Evolutionary conservation across 306 rosid species (phyloP), one percentile per base, ranked within the genome.

Genomic region (Quercus glauca): DNA sequence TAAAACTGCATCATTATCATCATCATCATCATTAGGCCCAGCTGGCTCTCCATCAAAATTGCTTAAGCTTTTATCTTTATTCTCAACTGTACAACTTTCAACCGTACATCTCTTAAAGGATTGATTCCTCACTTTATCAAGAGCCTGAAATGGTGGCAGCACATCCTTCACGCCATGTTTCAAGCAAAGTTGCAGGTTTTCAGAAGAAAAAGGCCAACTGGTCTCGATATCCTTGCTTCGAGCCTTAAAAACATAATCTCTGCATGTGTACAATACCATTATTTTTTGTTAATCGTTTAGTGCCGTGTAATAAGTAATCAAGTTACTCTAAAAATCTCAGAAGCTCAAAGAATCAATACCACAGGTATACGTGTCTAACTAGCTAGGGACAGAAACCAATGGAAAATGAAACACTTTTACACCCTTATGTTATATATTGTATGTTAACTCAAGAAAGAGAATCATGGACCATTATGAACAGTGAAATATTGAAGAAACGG

Each of bases 181-280:
- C 84, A 85, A 77, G 73, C 92, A 89, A 80, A 85, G 86, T 77
- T 89, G 88, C 87, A 89, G 75, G 80, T 73, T 75, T 49, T 80
- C 80, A 60, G 51, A 80, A 70, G 92, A 89, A 79, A 89, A 89
- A 10, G 92, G 92, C 92, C 92, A 89, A 77, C 74, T 86, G 69
- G 77, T 85, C 77, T 64, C 55, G 87, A 89, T 81, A 79, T 86
- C 86, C 79, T 83, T 87, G 79, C 80, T 83, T 71, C 92, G 89
- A 73, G 89, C 58, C 63, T 63, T 67, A 45, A 80, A 81, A 69
- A 89, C 92, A 89, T 89, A 89, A 84, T 89, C 89, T 80, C 92
- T 89, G 92, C 78, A 51, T 49, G 53, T 12, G 5, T 33, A 19
- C 35, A 74, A 41, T 49, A 58, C 52, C 74, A 75, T 17, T 28